Percentiles rank a stretch among this genome's conserved stretches.
These are phyloP conservation scores for Colletotrichum noveboracense DNA, from an alignment of 2,329 filamentous ascomycete genomes.

Conservation along the genomic window DNA sequence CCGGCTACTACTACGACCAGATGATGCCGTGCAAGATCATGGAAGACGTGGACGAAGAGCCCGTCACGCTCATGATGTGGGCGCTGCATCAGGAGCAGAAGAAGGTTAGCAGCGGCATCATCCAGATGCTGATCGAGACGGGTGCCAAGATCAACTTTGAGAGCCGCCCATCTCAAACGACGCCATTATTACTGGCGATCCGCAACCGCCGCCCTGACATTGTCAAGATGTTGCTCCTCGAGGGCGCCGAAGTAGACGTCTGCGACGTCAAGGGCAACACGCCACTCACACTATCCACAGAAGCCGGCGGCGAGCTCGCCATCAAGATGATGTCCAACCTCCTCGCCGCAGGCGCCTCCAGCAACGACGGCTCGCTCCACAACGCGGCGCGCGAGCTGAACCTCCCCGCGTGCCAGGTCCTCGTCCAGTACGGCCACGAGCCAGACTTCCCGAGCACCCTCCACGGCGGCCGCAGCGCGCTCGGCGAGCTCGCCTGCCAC, in stretches of 20 bases:
- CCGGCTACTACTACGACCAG: slow-evolving; percentile 66
- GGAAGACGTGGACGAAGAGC: slow-evolving; percentile 56
- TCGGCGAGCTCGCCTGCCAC: slow-evolving; percentile 68
- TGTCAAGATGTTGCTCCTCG: slow-evolving; percentile 59
- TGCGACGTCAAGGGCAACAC: slow-evolving; percentile 62
- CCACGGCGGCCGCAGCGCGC: slow-evolving; percentile 66
- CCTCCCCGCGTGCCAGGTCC: slow-evolving; percentile 56
- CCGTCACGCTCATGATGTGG: slow-evolving; percentile 64
- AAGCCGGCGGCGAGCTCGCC: slow-evolving; percentile 56
- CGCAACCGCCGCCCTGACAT: slow-evolving; percentile 60
- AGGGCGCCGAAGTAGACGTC: slow-evolving; percentile 64
- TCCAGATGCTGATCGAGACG: slow-evolving; percentile 60
- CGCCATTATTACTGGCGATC: slow-evolving; percentile 66
- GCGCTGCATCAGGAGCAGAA: slow-evolving; percentile 68
- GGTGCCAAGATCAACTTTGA: slow-evolving; percentile 63
- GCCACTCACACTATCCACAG: slow-evolving; percentile 64
- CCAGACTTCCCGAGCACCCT: slow-evolving; percentile 68
- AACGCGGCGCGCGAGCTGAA: slow-evolving; percentile 67
- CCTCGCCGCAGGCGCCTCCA: slow-evolving; percentile 59
- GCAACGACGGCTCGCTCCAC: slow-evolving; percentile 71
- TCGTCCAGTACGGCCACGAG: slow-evolving; percentile 65
- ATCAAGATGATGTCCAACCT: slow-evolving; percentile 60
- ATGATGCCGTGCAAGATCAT: slow-evolving; percentile 47
- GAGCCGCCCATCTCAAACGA: slow-evolving; percentile 55
- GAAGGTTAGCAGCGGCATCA: slow-evolving; percentile 61